phyloP scores from a whole-genome alignment of 257 asterid species.

The Linaria vulgaris region DNA sequence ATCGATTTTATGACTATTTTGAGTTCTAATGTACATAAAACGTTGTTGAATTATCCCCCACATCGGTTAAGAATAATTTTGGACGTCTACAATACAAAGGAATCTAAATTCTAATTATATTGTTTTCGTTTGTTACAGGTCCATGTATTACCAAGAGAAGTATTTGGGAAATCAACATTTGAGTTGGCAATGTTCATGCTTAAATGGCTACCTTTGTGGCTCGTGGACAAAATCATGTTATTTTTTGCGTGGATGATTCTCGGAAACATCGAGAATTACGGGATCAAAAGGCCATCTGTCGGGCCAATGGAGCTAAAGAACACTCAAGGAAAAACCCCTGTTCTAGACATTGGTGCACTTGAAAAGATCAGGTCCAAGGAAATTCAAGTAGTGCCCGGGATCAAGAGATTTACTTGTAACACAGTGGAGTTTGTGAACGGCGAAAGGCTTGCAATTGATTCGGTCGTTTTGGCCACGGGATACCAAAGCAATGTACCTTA shows the following conservation, averaged over 20 bases:
- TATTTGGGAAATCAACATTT: constrained; percentile 67
- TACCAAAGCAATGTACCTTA: constrained; percentile 86
- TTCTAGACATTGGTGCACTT: constrained; percentile 71
- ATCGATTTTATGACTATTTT: too few relatives aligned
- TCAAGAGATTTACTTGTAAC: constrained; percentile 48
- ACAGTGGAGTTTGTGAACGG: constrained; percentile 56
- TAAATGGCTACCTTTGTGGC: constrained; percentile 78
- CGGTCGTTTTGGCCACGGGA: constrained; percentile 81
- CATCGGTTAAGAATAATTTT: too few relatives aligned
- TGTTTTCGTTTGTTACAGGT: too few relatives aligned
- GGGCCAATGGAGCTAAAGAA: constrained; percentile 77
- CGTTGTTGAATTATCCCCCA: too few relatives aligned
- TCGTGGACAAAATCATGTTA: constrained; percentile 66
- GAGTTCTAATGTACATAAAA: too few relatives aligned
- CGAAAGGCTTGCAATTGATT: constrained; percentile 45
- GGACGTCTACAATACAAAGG: too few relatives aligned
- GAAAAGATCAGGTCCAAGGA: constrained; percentile 61
- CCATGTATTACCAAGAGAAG: constrained; percentile 77
- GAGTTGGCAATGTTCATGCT: constrained; percentile 65
- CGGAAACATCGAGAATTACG: constrained; percentile 62
- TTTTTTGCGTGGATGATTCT: constrained; percentile 65
- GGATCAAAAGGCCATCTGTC: constrained; percentile 53
- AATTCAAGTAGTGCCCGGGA: constrained; percentile 59
- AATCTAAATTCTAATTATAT: too few relatives aligned
- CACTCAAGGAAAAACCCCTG: constrained; percentile 74